These are phyloP conservation scores for Coccomyxa sp. DNA, from an alignment of 139 green algal genomes.

Conservation along the genomic window DNA sequence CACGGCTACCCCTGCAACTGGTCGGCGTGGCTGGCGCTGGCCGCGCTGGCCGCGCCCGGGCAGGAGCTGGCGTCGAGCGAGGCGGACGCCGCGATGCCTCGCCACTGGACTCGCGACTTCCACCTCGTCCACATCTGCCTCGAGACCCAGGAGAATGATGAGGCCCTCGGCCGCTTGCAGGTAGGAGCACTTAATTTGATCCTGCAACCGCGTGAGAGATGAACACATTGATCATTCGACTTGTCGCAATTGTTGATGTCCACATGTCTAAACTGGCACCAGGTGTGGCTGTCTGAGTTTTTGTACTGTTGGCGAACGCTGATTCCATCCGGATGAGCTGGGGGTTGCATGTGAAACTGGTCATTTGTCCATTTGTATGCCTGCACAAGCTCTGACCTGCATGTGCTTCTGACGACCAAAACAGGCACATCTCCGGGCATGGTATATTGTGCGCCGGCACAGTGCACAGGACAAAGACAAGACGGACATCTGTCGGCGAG, in stretches of 20 bases:
- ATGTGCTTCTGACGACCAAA: too few species aligned
- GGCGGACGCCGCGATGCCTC: conserved; percentile 39
- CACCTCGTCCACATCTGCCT: conserved; percentile 69
- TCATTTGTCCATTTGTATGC: too few species aligned
- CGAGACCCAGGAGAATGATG: conserved; percentile 73
- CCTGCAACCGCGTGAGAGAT: too few species aligned
- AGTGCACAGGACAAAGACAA: neutral
- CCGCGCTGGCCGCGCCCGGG: neutral
- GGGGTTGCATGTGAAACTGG: too few species aligned
- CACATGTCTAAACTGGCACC: neutral
- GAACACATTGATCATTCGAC: neutral
- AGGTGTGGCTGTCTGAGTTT: neutral
- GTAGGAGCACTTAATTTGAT: too few species aligned
- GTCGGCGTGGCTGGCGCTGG: conserved; percentile 75
- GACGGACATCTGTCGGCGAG: neutral
- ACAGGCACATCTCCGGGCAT: too few species aligned
- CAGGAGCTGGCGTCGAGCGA: neutral
- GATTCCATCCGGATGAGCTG: too few species aligned
- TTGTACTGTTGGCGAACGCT: neutral
- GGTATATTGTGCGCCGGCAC: neutral
- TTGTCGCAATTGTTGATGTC: neutral
- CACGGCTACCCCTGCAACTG: conserved; percentile 85
- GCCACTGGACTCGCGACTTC: conserved; percentile 73
- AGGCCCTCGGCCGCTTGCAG: conserved; percentile 70
- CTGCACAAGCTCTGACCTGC: too few species aligned